These are phyloP conservation scores for Senna siamea DNA, from an alignment of 306 rosid species.

Conservation along the genomic window DNA sequence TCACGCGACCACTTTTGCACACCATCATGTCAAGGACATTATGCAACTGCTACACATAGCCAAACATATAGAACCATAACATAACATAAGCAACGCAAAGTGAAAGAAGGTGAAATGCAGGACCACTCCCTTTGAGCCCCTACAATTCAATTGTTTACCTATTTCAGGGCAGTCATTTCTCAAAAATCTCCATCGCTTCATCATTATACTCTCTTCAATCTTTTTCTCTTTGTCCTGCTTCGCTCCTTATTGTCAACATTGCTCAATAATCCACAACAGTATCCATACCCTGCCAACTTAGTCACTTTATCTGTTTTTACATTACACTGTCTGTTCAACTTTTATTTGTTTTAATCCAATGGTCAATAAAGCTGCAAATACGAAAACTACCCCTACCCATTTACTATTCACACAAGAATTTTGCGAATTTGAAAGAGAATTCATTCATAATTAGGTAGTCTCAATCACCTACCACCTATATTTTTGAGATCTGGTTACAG, in stretches of 20 bases:
- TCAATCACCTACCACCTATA: neutral
- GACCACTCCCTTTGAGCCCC: slow-evolving; percentile 33
- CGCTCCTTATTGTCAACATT: slow-evolving; percentile 34
- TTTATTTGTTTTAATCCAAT: neutral
- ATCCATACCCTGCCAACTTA: neutral
- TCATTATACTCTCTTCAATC: neutral
- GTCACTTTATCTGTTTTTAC: neutral
- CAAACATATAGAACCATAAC: no score
- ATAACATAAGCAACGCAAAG: slow-evolving; percentile 33
- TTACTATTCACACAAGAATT: slow-evolving; percentile 31
- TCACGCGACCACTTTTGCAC: slow-evolving; percentile 19
- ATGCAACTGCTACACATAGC: slow-evolving; percentile 32
- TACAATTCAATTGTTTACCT: slow-evolving; percentile 29
- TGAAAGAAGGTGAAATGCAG: slow-evolving; percentile 29
- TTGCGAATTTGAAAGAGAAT: slow-evolving; percentile 11
- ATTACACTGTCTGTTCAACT: neutral
- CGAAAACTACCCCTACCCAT: neutral
- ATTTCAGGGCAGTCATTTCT: neutral
- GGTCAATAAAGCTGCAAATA: neutral
- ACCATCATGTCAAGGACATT: slow-evolving; percentile 45
- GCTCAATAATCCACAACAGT: slow-evolving; percentile 36
- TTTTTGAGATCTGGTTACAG: slow-evolving; percentile 27
- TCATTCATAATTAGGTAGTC: slow-evolving; percentile 11
- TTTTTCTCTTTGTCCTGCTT: slow-evolving; percentile 8
- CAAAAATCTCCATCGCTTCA: neutral